Conservation (phyloP, 331 rosid species). For the Quercus tomentella region DNA sequence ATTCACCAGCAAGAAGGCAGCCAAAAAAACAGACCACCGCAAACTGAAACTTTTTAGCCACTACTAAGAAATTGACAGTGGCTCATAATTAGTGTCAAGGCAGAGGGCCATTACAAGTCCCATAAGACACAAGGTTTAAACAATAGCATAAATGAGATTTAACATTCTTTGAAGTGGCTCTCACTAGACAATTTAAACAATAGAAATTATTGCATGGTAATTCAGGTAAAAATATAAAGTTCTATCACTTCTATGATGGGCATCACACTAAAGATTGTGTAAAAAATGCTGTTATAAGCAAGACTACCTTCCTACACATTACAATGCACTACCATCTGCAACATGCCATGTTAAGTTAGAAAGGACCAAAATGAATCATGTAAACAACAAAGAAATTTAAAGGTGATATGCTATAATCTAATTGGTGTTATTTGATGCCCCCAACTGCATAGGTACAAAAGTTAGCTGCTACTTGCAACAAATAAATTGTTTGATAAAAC, state of each 20-base stretch:
- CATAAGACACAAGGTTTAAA: not conserved
- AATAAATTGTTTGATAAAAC: not conserved
- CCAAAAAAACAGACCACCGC: slow-evolving; percentile 7
- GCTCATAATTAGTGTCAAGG: not conserved
- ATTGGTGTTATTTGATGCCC: not conserved
- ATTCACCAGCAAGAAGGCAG: slow-evolving; percentile 27
- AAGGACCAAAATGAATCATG: too few relatives aligned
- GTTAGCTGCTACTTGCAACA: not conserved
- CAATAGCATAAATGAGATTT: not conserved
- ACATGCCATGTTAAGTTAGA: too few relatives aligned
- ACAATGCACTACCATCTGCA: not conserved
- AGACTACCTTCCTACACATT: not conserved
- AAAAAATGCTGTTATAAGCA: not conserved
- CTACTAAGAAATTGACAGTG: not conserved
- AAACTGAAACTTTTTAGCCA: not conserved
- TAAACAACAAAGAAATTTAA: too few relatives aligned
- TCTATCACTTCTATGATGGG: not conserved
- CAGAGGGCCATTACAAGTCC: not conserved
- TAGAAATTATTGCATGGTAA: not conserved
- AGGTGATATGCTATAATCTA: too few relatives aligned
- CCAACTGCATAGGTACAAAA: not conserved
- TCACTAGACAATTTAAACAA: too few relatives aligned
- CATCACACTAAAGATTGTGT: not conserved
- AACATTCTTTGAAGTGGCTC: too few relatives aligned
- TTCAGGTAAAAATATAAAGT: not conserved